Evolutionary conservation across 805 yeast genomes (phyloP).

Genomic region (Lachancea waltii): DNA sequence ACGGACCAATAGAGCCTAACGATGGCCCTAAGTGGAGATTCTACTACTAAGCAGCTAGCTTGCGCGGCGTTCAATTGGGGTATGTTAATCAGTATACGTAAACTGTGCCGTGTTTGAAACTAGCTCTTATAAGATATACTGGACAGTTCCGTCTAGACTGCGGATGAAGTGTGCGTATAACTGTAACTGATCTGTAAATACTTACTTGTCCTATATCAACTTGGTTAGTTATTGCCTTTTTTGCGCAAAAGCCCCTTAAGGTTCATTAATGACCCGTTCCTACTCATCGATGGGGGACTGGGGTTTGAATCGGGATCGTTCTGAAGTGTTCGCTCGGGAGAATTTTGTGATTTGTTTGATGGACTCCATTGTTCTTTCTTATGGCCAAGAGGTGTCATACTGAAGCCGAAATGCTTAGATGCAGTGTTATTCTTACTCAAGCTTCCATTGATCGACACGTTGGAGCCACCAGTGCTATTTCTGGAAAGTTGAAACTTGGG

Average conservation of each 20-base stretch:
- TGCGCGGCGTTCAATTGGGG: too few relatives aligned
- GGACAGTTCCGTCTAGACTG: too few relatives aligned
- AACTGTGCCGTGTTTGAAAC: too few relatives aligned
- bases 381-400: constrained; percentile 25
- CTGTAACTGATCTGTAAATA: too few relatives aligned
- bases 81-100: too few relatives aligned
- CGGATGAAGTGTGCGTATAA: too few relatives aligned
- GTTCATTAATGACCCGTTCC: constrained; percentile 15
- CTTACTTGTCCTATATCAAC: too few relatives aligned
- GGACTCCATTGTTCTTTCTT: constrained; percentile 2
- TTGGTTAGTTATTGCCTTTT: constrained; percentile 10
- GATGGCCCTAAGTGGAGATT: too few relatives aligned
- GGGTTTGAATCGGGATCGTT: neutral
- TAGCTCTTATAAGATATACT: too few relatives aligned
- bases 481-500: constrained; percentile 12
- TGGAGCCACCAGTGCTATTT: constrained; percentile 13
- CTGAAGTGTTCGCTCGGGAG: neutral
- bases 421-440: constrained; percentile 15
- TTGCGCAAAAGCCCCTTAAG: constrained; percentile 15
- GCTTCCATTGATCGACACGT: constrained; percentile 2
- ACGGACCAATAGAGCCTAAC: too few relatives aligned
- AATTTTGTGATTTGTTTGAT: neutral
- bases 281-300: constrained; percentile 5
- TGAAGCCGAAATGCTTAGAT: constrained; percentile 23
- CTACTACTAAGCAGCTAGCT: too few relatives aligned